Evolutionary conservation across 192 early-diverging fungal species (phyloP).

Genomic region (Piromyces finnis): DNA sequence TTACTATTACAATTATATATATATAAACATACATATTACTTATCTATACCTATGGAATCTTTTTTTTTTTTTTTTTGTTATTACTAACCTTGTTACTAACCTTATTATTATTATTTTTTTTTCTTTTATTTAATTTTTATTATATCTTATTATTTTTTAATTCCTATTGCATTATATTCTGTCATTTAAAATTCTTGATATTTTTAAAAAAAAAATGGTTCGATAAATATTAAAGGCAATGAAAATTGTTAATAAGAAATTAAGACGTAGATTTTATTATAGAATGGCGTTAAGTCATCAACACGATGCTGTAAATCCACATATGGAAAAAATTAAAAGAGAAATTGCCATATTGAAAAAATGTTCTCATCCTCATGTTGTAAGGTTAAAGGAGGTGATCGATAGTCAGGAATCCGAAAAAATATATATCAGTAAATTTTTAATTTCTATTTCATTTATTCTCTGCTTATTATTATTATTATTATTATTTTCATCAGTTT

Average conservation of each 20-base stretch:
- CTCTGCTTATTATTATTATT: too few relatives aligned
- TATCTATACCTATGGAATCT: background rate
- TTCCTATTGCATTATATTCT: too few relatives aligned
- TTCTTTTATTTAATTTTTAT: background rate
- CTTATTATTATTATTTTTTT: background rate
- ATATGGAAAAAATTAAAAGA: conserved; percentile 68
- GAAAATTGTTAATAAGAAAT: conserved; percentile 48
- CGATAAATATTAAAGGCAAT: conserved; percentile 27
- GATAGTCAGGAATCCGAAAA: conserved; percentile 79
- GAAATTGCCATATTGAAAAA: conserved; percentile 96
- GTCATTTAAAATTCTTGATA: background rate
- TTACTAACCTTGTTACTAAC: background rate
- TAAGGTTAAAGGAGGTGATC: conserved; percentile 78
- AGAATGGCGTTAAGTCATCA: conserved; percentile 26
- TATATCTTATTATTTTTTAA: background rate
- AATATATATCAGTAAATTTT: conserved; percentile 68
- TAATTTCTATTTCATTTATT: too few relatives aligned
- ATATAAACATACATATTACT: too few relatives aligned
- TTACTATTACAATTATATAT: too few relatives aligned
- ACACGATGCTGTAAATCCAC: conserved; percentile 27
- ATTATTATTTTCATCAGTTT: conserved; percentile 1
- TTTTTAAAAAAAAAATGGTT: conserved; percentile 6
- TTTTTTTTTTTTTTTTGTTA: background rate
- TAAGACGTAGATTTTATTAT: conserved; percentile 21
- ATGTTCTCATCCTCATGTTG: conserved; percentile 80